Evolutionary conservation across 2,329 filamentous ascomycete species (phyloP), one percentile per base, ranked within the genome.

Genomic region (Hymenoscyphus linearis): DNA sequence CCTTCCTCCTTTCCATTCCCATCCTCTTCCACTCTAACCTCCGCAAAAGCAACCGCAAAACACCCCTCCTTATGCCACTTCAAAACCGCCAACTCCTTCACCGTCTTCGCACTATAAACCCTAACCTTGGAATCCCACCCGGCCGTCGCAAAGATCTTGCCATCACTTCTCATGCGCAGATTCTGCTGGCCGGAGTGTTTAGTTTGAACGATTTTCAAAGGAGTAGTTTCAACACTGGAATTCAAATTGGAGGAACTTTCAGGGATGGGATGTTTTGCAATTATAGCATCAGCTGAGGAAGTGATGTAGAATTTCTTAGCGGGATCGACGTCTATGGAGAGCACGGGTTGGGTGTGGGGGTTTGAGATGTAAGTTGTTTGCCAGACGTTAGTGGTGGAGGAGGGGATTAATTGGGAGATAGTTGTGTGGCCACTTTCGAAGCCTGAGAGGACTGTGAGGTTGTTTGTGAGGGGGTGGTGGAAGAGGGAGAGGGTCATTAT

Each of bases 41-140:
- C 70, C 1, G 84, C 87, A 77, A 98, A 96, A 0, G 85, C 87
- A 18, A 90, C 82, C 3, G 90, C 84, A 76, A 95, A 97, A 66
- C 91, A 93, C 1, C 93, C 93, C 35, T 90, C 88, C 67, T 88
- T 86, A 75, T 98, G 95, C 93, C 93, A 98, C 75, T 96, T 96
- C 65, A 98, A 77, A 59, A 97, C 91, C 0, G 93, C 95, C 12
- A 98, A 75, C 74, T 98, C 93, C 70, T 88, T 90, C 79, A 98
- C 81, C 0, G 86, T 89, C 74, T 88, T 91, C 54, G 82, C 77
- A 2, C 88, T 89, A 74, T 98, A 99, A 1, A 98, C 86, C 9
- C 95, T 81, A 1, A 93, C 79, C 55, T 86, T 85, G 1, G 85
- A 82, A 74, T 99, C 95, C 95, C 95, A 99, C 3, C 95, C 95